Percentiles rank a stretch among this genome's conserved stretches.
Conservation (phyloP, 345 rosid genomes). For the Brassica rapa region DNA sequence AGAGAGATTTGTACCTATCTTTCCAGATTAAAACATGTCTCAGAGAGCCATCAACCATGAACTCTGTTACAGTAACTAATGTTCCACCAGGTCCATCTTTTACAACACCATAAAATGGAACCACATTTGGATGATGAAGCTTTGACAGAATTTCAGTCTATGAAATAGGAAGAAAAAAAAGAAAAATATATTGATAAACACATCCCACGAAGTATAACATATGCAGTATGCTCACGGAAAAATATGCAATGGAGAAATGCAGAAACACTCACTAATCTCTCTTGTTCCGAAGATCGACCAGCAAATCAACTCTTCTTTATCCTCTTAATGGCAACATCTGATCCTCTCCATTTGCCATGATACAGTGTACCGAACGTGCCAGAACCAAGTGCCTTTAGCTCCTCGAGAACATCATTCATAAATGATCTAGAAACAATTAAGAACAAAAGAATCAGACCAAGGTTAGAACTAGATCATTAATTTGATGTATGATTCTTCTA, state of each 20-base stretch:
- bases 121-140: slow-evolving; percentile 98
- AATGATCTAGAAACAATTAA: slow-evolving; percentile 54
- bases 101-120: slow-evolving; percentile 98
- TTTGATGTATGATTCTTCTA: neutral
- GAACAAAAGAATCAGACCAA: slow-evolving; percentile 5
- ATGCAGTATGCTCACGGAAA: neutral
- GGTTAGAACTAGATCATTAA: neutral
- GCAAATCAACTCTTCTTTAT: slow-evolving; percentile 92
- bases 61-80: slow-evolving; percentile 92
- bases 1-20: slow-evolving; percentile 61
- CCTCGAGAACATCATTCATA: slow-evolving; percentile 91
- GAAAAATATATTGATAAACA: too few relatives aligned
- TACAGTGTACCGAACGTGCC: slow-evolving; percentile 98
- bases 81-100: slow-evolving; percentile 95
- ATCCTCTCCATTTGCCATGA: slow-evolving; percentile 99
- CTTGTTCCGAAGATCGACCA: slow-evolving; percentile 92
- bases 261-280: slow-evolving; percentile 70
- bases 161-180: too few relatives aligned
- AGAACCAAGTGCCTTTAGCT: slow-evolving; percentile 89
- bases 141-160: slow-evolving; percentile 63
- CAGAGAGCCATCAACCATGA: slow-evolving; percentile 97
- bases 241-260: neutral
- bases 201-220: too few relatives aligned
- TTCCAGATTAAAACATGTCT: slow-evolving; percentile 88
- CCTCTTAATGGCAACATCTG: slow-evolving; percentile 96